Conservation (phyloP, 371 early-diverging fungal species). For the Mucor racemosus region DNA sequence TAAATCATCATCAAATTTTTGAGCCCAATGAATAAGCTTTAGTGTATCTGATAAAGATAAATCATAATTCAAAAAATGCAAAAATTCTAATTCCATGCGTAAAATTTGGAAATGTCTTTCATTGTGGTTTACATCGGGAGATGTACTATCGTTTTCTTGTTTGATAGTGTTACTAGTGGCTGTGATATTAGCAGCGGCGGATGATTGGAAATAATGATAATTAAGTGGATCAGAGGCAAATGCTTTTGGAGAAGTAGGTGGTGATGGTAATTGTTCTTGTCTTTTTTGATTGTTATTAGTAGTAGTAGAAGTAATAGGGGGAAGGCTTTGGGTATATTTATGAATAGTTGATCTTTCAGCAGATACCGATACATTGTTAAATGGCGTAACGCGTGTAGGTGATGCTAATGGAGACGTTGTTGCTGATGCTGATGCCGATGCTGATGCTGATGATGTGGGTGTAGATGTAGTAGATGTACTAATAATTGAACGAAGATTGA, state of each 20-base stretch:
- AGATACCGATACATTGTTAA: background rate
- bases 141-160: background rate
- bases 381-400: background rate
- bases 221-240: slow-evolving; percentile 22
- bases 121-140: background rate
- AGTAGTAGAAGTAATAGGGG: slow-evolving; percentile 4
- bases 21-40: slow-evolving; percentile 33
- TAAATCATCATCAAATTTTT: slow-evolving; percentile 27
- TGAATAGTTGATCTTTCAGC: slow-evolving; percentile 18
- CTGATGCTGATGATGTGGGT: background rate
- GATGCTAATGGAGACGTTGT: background rate
- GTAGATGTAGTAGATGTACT: background rate
- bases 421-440: background rate
- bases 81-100: slow-evolving; percentile 60
- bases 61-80: slow-evolving; percentile 55
- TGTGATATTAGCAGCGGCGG: background rate
- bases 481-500: slow-evolving; percentile 29
- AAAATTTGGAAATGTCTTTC: slow-evolving; percentile 27
- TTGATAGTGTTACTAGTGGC: background rate
- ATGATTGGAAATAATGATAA: slow-evolving; percentile 31
- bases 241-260: slow-evolving; percentile 32
- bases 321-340: slow-evolving; percentile 8
- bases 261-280: slow-evolving; percentile 20
- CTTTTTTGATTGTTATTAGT: background rate
- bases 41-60: slow-evolving; percentile 31